Evolutionary conservation across 108 stramenopile species (phyloP), one percentile per base, ranked within the genome.

Genomic region (Mediolabrus comicus): DNA sequence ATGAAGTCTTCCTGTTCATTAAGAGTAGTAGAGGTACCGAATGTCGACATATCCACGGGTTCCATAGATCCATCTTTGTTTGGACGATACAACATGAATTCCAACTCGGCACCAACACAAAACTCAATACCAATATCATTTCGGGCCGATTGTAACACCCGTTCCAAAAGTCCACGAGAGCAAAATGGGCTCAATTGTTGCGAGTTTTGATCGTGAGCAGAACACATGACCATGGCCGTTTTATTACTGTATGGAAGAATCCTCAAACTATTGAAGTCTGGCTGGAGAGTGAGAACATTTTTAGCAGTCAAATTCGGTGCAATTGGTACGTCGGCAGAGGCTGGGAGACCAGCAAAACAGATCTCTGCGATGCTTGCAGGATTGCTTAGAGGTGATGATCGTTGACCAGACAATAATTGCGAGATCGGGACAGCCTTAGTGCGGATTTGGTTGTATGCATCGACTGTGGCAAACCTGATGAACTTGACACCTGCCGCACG

Each of bases 1-100:
- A 94, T 79, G 52, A 86, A 94, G 6, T 77, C 81, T 70, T 91
- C 86, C 69, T 91, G 89, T 30, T 89, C 78, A 49, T 94, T 91
- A 34, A 94, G 73, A 16, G 87, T 77, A 17, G 67, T 64, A 9
- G 88, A 32, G 64, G 74, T 80, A 31, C 82, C 89, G 75, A 85
- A 94, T 3, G 85, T 69, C 43, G 82, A 84, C 33, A 56, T 11
- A 62, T 94, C 92, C 14, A 89, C 77, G 14, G 84, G 80, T 17
- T 81, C 39, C 30, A 36, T 54, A 3, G 14, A 2, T 7, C 52
- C 61, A 41, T 43, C 64, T 17, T 75, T 54, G 64, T 74, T 61
- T 26, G 75, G 41, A 26, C 83, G 75, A 69, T 60, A 83, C 19
- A 79, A 49, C 52, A 67, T 60, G 55, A 94, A 91, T 63, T 94